Percentiles rank a stretch among this genome's conserved stretches.
Evolutionary conservation across 2,329 filamentous ascomycete genomes (phyloP).

Genomic region (Cercospora sp.): DNA sequence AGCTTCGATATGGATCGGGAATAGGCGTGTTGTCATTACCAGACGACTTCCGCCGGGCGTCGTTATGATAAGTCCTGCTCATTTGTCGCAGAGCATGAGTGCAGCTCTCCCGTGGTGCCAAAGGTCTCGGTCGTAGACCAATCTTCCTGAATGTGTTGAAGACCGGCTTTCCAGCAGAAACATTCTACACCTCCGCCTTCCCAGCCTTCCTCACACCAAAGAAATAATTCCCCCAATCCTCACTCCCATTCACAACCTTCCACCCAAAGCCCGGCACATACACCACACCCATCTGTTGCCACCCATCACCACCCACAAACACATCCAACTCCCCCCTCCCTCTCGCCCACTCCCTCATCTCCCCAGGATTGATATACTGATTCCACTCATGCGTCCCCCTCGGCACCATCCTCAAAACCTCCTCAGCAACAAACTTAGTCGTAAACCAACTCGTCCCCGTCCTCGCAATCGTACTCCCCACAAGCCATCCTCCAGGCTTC

Average conservation of each 20-base stretch:
- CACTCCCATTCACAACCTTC: slow-evolving; percentile 77
- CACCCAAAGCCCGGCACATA: slow-evolving; percentile 91
- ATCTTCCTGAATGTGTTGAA: background rate
- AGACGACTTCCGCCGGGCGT: background rate
- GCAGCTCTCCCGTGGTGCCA: background rate
- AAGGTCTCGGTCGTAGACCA: background rate
- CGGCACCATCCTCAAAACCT: slow-evolving; percentile 82
- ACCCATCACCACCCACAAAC: slow-evolving; percentile 64
- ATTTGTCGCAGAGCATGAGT: background rate
- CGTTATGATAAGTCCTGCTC: background rate
- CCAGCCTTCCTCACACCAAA: slow-evolving; percentile 69
- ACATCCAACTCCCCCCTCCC: slow-evolving; percentile 47
- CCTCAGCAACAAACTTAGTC: slow-evolving; percentile 89
- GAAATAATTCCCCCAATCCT: slow-evolving; percentile 93
- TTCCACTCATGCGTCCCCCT: slow-evolving; percentile 93
- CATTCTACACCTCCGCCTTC: background rate
- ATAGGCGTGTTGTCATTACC: background rate
- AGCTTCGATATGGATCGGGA: background rate
- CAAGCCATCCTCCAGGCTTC: slow-evolving; percentile 86
- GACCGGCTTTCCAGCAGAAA: background rate
- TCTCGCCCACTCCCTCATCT: slow-evolving; percentile 59
- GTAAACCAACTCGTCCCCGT: slow-evolving; percentile 88
- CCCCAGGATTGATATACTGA: slow-evolving; percentile 88
- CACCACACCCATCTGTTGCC: slow-evolving; percentile 76
- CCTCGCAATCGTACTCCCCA: slow-evolving; percentile 88